phyloP scores from a whole-genome alignment of 2,329 filamentous ascomycete genomes.

The Fusarium liriodendri region DNA sequence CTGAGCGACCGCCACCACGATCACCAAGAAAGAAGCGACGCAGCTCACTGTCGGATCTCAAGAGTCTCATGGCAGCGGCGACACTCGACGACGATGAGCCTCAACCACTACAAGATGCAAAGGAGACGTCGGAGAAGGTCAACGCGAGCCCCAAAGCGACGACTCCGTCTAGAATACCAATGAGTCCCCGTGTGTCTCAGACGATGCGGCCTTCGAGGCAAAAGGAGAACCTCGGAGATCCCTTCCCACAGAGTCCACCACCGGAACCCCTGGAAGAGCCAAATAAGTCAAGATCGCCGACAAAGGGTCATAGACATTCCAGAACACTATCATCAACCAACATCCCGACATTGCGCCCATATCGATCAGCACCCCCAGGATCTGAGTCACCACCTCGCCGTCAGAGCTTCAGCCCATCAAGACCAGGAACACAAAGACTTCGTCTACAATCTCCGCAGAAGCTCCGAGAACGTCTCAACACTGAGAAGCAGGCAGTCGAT shows the following conservation, averaged over 20 bases:
- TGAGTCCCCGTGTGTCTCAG: slow-evolving; percentile 58
- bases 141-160: slow-evolving; percentile 60
- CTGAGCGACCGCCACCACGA: slow-evolving; percentile 53
- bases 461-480: slow-evolving; percentile 85
- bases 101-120: slow-evolving; percentile 64
- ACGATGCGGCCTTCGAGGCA: slow-evolving; percentile 57
- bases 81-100: slow-evolving; percentile 57
- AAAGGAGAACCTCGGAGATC: slow-evolving; percentile 55
- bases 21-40: slow-evolving; percentile 81
- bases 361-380: slow-evolving; percentile 44
- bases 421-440: slow-evolving; percentile 61
- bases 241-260: slow-evolving; percentile 27
- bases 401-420: slow-evolving; percentile 43
- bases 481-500: slow-evolving; percentile 80
- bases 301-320: slow-evolving; percentile 51
- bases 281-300: slow-evolving; percentile 36
- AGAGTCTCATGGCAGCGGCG: slow-evolving; percentile 72
- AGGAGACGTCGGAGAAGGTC: slow-evolving; percentile 67
- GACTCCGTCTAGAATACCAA: slow-evolving; percentile 63
- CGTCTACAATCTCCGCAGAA: slow-evolving; percentile 79
- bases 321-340: slow-evolving; percentile 65
- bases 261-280: slow-evolving; percentile 30
- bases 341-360: slow-evolving; percentile 64
- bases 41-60: slow-evolving; percentile 91
- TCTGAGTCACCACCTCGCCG: slow-evolving; percentile 40